A percentile compares a stretch with the other conserved stretches of the same genome.
Evolutionary conservation across 768 basidiomycete genomes (phyloP).

Genomic region (Suillus plorans): DNA sequence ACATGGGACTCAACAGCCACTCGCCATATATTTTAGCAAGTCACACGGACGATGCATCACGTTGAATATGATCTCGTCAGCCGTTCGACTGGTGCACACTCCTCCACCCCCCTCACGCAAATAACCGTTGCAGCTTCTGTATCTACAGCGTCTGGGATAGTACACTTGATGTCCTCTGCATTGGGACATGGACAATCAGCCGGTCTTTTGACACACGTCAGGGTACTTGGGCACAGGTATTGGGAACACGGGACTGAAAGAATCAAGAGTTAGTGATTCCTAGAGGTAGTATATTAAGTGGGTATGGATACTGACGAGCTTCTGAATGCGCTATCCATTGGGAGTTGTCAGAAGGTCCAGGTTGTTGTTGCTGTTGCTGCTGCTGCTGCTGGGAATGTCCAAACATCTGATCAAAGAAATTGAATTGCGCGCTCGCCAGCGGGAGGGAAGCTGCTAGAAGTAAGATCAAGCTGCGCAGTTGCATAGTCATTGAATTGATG

Average conservation of each 20-base stretch:
- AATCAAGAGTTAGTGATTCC: constrained; percentile 1
- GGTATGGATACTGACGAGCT: constrained; percentile 45
- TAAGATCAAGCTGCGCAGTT: constrained; percentile 4
- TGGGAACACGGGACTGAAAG: constrained; percentile 65
- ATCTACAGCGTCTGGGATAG: constrained; percentile 60
- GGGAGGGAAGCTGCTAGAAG: constrained; percentile 22
- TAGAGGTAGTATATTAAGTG: neutral
- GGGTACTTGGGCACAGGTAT: constrained; percentile 75
- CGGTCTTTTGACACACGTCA: constrained; percentile 55
- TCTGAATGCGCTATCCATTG: constrained; percentile 71
- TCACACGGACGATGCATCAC: constrained; percentile 6
- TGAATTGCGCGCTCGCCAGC: constrained; percentile 62
- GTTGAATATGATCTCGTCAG: constrained; percentile 28
- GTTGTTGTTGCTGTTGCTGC: constrained; percentile 31
- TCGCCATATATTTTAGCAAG: neutral
- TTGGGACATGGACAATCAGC: constrained; percentile 79
- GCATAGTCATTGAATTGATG: constrained; percentile 15
- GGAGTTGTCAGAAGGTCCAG: constrained; percentile 36
- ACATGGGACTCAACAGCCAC: neutral
- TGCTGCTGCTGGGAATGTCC: constrained; percentile 52
- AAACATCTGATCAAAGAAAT: constrained; percentile 80
- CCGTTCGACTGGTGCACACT: constrained; percentile 61
- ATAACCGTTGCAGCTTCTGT: constrained; percentile 58
- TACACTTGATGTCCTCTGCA: constrained; percentile 73
- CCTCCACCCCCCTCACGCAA: constrained; percentile 65